Base-by-base conservation (phyloP, 2,329 filamentous ascomycete genomes). In the Penicillium nordicum region DNA sequence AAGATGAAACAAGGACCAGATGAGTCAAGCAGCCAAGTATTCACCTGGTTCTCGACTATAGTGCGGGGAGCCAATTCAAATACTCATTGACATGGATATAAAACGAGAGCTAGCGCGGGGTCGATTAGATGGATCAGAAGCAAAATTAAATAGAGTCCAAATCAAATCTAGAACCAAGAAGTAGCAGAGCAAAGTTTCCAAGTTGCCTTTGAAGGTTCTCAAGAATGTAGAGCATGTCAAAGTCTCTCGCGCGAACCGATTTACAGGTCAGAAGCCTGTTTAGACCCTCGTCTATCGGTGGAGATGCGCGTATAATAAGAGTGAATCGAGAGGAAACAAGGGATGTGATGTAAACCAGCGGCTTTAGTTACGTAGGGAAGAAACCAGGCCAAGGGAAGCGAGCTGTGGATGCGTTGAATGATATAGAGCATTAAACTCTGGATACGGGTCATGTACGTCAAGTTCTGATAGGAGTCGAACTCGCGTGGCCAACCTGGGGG, bases 181-280 rank as follows among this genome's bases (percentile, higher is more conserved):
- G n/a, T 23, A 23, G 30, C 11, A 23, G 38, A 25, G 16, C 3
- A 54, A 47, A 36, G 16, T 8, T 30, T 46, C 8, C 18, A 46
- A 18, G 16, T n/a, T 32, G 11, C 10, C 10, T 5, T 18, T 42
- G 30, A 23, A 42, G 16, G 46, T 44, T 53, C 16, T 44, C 41
- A 43, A 43, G 51, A 48, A 30, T 18, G 38, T 30, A 49, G 37
- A 47, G 47, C 36, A 56, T 38, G 18, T 37, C 16, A 25, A 58
- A 46, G 56, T 12, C 32, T 45, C 43, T 56, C 36, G 7, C 46
- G 29, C 21, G 23, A 55, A 50, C 45, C 18, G 16, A 46, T 48
- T 12, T 57, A 65, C 55, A 65, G 53, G 62, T 64, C 61, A 58
- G 42, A 58, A 51, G 34, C 43, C n/a, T 53, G 34, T 16, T 6